Base-by-base conservation (phyloP, 495 filamentous ascomycete species). In the Viridothelium virens region DNA sequence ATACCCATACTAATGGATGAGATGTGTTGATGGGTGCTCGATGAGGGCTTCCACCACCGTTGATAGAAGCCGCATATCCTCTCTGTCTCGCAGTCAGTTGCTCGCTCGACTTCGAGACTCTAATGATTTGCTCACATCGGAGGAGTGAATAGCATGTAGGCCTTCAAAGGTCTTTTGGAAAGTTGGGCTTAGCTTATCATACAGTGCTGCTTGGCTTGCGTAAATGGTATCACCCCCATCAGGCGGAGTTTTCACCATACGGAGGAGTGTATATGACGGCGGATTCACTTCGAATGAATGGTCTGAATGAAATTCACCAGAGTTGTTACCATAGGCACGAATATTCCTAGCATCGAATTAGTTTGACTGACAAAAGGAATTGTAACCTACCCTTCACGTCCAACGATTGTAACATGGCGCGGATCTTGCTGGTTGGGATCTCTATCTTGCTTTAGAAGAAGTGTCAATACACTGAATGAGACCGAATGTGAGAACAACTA, bases 221-320 rank as follows among this genome's bases (percentile, higher is more conserved):
- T 70, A 76, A 31, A 76, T 68, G 18, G 74, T 76, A 61, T 76
- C 74, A 36, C 74, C 74, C 5, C 74, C 74, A 62, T 65, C 65
- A 11, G 71, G 66, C 3, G 74, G 74, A 1, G 31, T 36, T 36
- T 59, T 36, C 6, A 59, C 53, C 53, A 59, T 59, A 14, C 53
- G 53, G 14, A 59, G 53, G 53, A 59, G 53, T 3, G 53, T 59
- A 18, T 59, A 59, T 36, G 53, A 59, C 53, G 53, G 53, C 31
- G 53, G 53, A 36, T 59, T 59, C 53, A 59, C 18, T 36, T 59
- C 53, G 31, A 59, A 59, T 34, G 53, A 59, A 18, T 59, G 53
- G 31, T 59, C 53, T 36, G 53, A 33, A 59, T 59, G 53, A 31
- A 34, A 59, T 36, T 59, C 53, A 9, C 53, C 53, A 9, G 53